Base-by-base conservation (phyloP, 768 basidiomycete species). In the Lactarius deliciosus region DNA sequence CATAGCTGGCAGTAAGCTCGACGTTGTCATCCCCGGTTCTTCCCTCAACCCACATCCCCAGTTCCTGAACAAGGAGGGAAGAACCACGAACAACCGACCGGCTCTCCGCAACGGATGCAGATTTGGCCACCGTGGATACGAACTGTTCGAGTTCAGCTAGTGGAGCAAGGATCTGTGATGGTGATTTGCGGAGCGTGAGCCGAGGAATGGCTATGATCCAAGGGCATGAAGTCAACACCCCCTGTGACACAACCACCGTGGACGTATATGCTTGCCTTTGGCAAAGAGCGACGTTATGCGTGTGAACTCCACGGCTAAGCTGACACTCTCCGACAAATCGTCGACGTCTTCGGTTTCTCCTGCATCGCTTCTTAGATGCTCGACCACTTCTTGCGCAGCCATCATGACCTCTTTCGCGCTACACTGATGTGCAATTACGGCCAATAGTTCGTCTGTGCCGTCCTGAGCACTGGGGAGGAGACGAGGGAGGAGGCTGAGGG, bases 341-440 rank as follows among this genome's bases (percentile, higher is more conserved):
- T 62, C 68, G 5, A 50, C 60, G 15, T 74, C 60, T 3, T 75
- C 60, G 13, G 73, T 58, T 5, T 75, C 73, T 5, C 71, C 72
- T 11, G 63, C 34, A 20, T 58, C 50, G 5, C 57, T 61, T 30
- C 72, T 69, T 25, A 82, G 56, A 32, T 63, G 64, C 66, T 81
- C 82, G 36, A 78, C 63, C 7, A 69, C 70, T 68, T 81, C 82
- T 59, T 82, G 79, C 20, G 77, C 56, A 2, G 79, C 79, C 58
- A 83, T 77, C 47, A 81, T 59, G 28, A 78, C 67, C 69, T 83
- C 82, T 65, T 82, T 83, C 0, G 78, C 76, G 60, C 75, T 82
- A 16, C 69, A 70, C 2, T 72, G 60, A 45, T 68, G 57, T 3
- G 75, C 75, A 32, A 81, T 75, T 16, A 72, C 28, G n/a, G 63